phyloP scores from a whole-genome alignment of 2,329 filamentous ascomycete species.

The Boeremia exigua region DNA sequence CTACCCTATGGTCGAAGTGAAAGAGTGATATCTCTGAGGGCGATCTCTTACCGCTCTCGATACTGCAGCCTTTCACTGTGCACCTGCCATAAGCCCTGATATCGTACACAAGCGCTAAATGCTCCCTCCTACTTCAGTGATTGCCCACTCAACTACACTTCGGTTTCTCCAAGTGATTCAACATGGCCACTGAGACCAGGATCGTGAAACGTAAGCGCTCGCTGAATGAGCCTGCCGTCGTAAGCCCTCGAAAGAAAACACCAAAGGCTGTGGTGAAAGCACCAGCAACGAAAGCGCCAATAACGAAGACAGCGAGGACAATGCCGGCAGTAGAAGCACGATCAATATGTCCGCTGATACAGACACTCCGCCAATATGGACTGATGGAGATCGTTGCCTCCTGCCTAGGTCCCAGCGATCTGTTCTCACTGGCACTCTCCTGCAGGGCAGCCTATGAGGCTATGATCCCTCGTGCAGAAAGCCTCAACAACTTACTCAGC shows the following conservation, averaged over 20 bases:
- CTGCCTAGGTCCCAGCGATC: slow-evolving; percentile 33
- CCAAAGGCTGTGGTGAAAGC: background rate
- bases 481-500: slow-evolving; percentile 34
- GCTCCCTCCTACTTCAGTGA: background rate
- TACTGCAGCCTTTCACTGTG: background rate
- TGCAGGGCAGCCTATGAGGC: slow-evolving; percentile 34
- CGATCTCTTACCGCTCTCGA: background rate
- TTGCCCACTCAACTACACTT: background rate
- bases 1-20: background rate
- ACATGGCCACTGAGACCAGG: background rate
- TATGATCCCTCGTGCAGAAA: slow-evolving; percentile 32
- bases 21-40: background rate
- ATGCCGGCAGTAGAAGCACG: background rate
- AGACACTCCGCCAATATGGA: slow-evolving; percentile 36
- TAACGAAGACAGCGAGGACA: background rate
- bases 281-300: background rate
- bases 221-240: background rate
- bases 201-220: slow-evolving; percentile 33
- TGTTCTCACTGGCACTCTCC: slow-evolving; percentile 36
- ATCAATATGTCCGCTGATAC: slow-evolving; percentile 24
- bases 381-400: slow-evolving; percentile 34
- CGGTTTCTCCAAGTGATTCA: background rate
- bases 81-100: background rate
- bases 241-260: slow-evolving; percentile 18
- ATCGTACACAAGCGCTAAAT: slow-evolving; percentile 9